These are phyloP conservation scores for Suhomyces ambrosiae DNA, from an alignment of 1,139 yeast species.

Conservation along the genomic window DNA sequence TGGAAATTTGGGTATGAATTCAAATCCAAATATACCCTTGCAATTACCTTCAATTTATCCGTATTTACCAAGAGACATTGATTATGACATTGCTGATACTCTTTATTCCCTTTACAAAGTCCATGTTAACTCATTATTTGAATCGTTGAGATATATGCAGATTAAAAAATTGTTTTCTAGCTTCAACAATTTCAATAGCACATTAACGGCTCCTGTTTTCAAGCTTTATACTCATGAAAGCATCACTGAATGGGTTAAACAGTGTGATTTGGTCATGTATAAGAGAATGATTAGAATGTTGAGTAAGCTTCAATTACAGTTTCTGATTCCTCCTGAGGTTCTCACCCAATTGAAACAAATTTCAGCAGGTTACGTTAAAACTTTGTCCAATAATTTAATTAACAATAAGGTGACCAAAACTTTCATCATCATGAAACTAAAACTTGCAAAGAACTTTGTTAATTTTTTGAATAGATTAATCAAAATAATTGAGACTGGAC, in stretches of 20 bases:
- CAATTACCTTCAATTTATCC: conserved; percentile 56
- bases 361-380: conserved; percentile 43
- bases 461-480: conserved; percentile 58
- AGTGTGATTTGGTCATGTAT: conserved; percentile 68
- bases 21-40: conserved; percentile 34
- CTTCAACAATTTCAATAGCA: conserved; percentile 56
- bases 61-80: conserved; percentile 51
- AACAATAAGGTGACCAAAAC: conserved; percentile 51
- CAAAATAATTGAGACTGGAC: conserved; percentile 61
- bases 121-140: conserved; percentile 64
- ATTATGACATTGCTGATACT: conserved; percentile 63
- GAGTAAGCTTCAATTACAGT: conserved; percentile 64
- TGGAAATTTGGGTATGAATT: conserved; percentile 18
- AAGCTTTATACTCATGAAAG: conserved; percentile 56
- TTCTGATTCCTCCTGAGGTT: conserved; percentile 58
- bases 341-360: conserved; percentile 50
- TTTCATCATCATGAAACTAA: conserved; percentile 54
- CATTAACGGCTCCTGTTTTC: conserved; percentile 66
- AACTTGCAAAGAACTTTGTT: conserved; percentile 59
- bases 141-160: conserved; percentile 68
- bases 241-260: conserved; percentile 60
- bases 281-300: conserved; percentile 62
- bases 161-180: conserved; percentile 59
- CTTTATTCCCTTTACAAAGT: conserved; percentile 61
- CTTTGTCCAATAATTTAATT: conserved; percentile 35